Evolutionary conservation across 768 basidiomycete species (phyloP).

Genomic region (Cubamyces lactineus): DNA sequence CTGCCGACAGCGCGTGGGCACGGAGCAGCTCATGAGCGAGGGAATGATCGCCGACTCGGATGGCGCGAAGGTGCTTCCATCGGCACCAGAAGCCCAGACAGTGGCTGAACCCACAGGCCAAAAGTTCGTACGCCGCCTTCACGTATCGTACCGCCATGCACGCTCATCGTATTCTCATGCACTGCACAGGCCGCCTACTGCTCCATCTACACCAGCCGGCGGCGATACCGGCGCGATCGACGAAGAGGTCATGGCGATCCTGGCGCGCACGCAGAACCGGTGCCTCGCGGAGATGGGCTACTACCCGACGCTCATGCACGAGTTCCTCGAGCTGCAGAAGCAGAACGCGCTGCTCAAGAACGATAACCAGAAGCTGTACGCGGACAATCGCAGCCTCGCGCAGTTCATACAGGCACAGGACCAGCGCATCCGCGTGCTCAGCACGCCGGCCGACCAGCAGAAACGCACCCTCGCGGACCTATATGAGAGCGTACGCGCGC

Average conservation of each 20-base stretch:
- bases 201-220: background rate
- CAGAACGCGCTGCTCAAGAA: constrained; percentile 25
- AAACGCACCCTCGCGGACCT: constrained; percentile 26
- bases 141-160: too few relatives aligned
- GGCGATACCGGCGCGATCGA: background rate
- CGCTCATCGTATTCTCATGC: too few relatives aligned
- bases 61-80: too few relatives aligned
- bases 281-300: constrained; percentile 41
- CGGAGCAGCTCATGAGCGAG: too few relatives aligned
- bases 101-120: too few relatives aligned
- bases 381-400: constrained; percentile 43
- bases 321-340: constrained; percentile 39
- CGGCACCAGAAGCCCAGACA: too few relatives aligned
- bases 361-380: constrained; percentile 40
- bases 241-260: constrained; percentile 15
- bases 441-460: constrained; percentile 23
- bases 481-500: constrained; percentile 33
- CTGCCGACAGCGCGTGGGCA: too few relatives aligned
- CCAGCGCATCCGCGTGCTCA: constrained; percentile 32
- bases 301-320: constrained; percentile 45
- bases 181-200: background rate
- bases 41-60: too few relatives aligned
- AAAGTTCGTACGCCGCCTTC: too few relatives aligned
- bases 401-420: constrained; percentile 36
- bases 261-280: constrained; percentile 25